phyloP scores from a whole-genome alignment of 2,329 filamentous ascomycete genomes.

The Talaromyces verruculosus region DNA sequence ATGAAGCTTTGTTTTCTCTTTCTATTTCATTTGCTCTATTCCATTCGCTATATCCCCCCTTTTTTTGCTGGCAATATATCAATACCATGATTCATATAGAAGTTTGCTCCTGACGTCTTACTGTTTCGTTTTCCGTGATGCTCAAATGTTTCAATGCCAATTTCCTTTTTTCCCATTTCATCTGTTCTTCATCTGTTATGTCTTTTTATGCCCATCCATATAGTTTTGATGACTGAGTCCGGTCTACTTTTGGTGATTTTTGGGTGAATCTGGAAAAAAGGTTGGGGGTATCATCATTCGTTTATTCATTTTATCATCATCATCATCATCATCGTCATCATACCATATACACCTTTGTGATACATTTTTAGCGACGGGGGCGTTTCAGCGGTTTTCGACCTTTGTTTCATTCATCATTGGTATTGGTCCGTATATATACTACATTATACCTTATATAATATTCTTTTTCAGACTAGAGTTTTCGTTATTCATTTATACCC shows the following conservation, averaged over 20 bases:
- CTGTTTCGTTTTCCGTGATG: not conserved
- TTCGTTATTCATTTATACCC: not conserved
- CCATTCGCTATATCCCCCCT: not conserved
- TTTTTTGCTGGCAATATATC: not conserved
- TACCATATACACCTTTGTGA: constrained; percentile 6
- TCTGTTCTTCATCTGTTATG: not conserved
- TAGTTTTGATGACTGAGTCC: constrained; percentile 5
- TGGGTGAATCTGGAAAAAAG: not conserved
- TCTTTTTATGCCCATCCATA: not conserved
- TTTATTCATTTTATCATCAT: not conserved
- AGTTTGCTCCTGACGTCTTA: not conserved
- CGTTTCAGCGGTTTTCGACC: not conserved
- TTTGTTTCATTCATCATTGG: not conserved
- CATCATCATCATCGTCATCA: not conserved
- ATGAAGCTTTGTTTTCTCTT: not conserved
- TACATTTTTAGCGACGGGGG: constrained; percentile 10
- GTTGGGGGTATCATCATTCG: not conserved
- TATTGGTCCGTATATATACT: not conserved
- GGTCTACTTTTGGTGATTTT: not conserved
- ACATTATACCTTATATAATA: not conserved
- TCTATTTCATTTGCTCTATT: not conserved
- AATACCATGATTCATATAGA: constrained; percentile 3
- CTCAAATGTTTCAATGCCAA: not conserved
- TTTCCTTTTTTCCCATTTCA: not conserved
- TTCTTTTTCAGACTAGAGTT: not conserved